A percentile compares a stretch with the other conserved stretches of the same genome.
Evolutionary conservation across 768 basidiomycete species (phyloP).

Genomic region (Serendipita indica): DNA sequence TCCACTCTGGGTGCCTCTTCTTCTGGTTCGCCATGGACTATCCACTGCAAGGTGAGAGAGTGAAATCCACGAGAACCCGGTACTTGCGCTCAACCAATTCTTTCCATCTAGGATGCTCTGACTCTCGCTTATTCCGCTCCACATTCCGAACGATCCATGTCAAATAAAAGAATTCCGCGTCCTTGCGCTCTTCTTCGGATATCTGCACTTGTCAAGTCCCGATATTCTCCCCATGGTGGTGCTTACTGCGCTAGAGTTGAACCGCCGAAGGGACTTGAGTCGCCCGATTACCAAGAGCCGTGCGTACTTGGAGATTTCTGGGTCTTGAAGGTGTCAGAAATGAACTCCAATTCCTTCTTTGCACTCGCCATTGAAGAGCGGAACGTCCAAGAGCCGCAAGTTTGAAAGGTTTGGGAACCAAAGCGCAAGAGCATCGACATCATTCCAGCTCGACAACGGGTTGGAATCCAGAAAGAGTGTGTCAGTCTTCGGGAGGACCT

Average conservation of each 20-base stretch:
- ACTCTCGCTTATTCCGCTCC: slow-evolving; percentile 30
- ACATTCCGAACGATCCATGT: slow-evolving; percentile 42
- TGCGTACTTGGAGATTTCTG: slow-evolving; percentile 25
- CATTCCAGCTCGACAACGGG: slow-evolving; percentile 39
- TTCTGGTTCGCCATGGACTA: slow-evolving; percentile 5
- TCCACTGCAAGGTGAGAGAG: slow-evolving; percentile 13
- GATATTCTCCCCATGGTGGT: slow-evolving; percentile 12
- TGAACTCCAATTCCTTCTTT: background rate
- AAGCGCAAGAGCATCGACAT: slow-evolving; percentile 44
- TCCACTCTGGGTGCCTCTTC: background rate
- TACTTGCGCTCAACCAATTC: slow-evolving; percentile 31
- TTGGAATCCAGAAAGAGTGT: slow-evolving; percentile 49
- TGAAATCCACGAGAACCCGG: background rate
- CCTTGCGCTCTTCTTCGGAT: slow-evolving; percentile 51
- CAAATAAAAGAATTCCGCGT: slow-evolving; percentile 73
- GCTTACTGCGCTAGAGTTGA: slow-evolving; percentile 54
- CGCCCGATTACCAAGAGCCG: slow-evolving; percentile 53
- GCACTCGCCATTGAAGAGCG: slow-evolving; percentile 35
- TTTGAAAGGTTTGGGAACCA: slow-evolving; percentile 59
- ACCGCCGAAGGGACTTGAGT: slow-evolving; percentile 41
- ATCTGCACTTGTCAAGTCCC: slow-evolving; percentile 32
- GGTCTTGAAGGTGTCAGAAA: slow-evolving; percentile 21
- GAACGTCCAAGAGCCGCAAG: slow-evolving; percentile 48
- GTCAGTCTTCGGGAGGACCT: slow-evolving; percentile 16
- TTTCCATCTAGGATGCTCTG: slow-evolving; percentile 50